Base-by-base conservation (phyloP, 2,329 filamentous ascomycete species). In the Bipolaris zeicola region DNA sequence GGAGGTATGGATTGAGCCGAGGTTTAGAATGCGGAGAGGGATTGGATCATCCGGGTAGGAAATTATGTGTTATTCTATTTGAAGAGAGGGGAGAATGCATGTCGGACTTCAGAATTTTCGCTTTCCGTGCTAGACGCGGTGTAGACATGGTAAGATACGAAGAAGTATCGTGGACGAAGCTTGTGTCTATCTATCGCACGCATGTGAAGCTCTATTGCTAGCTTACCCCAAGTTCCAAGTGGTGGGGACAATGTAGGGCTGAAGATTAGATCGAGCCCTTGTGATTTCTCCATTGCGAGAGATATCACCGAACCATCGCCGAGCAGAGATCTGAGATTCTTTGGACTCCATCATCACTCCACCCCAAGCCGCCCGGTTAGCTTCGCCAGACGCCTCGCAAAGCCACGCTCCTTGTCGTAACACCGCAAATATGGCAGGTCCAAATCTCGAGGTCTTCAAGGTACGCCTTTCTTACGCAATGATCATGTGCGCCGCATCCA, bases 381-480 rank as follows among this genome's bases (percentile, higher is more conserved):
- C 38, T 42, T 26, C 20, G 41, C 26, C 37, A 24, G 41, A 33
- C 34, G 26, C 41, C 26, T 14, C 34, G 53, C 48, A 52, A 41
- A 39, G 36, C 36, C 13, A 33, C 43, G 33, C 26, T 5, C 24
- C 6, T 37, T 38, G 16, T 26, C 37, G 37, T 6, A n/a, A n/a
- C 6, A 55, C 53, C 39, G n/a, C 48, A 75, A 82, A 71, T 65
- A 84, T 96, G 87, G 91, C 86, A 50, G 92, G 93, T 50, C 85
- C 93, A 26, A 97, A 96, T 77, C 85, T 98, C 57, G 94, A 98
- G 82, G 87, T 97, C 64, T 93, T 96, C 85, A 98, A 97, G 82
- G 94, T 95, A 80, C 34, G 51, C 31, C 13, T 22, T 20, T 2
- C 22, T 16, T 22, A 3, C 8, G 14, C 5, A n/a, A 16, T 7